Base-by-base conservation (phyloP, 805 yeast genomes). In the Schwanniomyces vanrijiae region DNA sequence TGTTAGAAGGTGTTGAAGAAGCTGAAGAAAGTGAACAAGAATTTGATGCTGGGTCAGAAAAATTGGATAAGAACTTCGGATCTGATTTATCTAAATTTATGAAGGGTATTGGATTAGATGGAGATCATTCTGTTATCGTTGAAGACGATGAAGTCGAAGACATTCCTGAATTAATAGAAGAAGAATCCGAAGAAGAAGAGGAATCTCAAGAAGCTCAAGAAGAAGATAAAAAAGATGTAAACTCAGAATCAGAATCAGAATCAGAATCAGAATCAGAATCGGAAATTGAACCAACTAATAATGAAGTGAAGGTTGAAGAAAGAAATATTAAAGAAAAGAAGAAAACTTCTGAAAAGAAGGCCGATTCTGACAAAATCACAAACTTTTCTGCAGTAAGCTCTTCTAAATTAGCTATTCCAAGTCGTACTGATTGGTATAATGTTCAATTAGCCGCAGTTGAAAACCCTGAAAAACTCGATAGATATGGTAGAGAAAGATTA, bases 391-490 rank as follows among this genome's bases (percentile, higher is more conserved):
- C 85, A 2, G 84, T 86, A 24, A 71, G 72, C 42, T 71, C 84
- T 5, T 79, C 80, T 42, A 83, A 78, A 51, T 71, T 88, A 29
- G 46, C 74, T 0, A 67, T 90, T 33, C 83, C 86, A 37, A 78
- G 84, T 29, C 79, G 84, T 53, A 69, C 79, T 19, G 88, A 86
- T 53, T 91, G 97, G 97, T 88, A 82, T 64, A 80, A 84, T 49
- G 65, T 78, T n/a, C 77, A 82, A 18, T 55, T 58, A 5, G 61
- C 54, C 11, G 44, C 55, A 4, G 49, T 56, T 4, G 60, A 54
- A 42, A 59, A 49, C 20, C 62, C 56, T 26, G 76, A 69, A 53
- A 71, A 58, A 58, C 66, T 75, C 39, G 75, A 77, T 22, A 72
- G 79, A 39, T 79, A 78, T 25, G 86, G 83, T 49, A 71, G 86